phyloP scores from a whole-genome alignment of 164 flowering plant species.

The Buxus sempervirens region DNA sequence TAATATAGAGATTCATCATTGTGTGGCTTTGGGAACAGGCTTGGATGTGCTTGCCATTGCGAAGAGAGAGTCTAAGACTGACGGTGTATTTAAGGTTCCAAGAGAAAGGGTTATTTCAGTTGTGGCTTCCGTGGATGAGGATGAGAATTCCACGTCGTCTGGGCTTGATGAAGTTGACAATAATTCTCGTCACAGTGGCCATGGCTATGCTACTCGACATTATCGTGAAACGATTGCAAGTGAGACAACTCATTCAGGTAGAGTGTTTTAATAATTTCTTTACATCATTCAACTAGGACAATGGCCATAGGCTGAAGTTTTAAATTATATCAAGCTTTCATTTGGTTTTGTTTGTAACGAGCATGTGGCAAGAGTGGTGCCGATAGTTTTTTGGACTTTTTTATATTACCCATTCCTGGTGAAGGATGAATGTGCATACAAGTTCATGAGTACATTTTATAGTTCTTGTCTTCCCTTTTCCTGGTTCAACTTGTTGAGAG shows the following conservation, averaged over 20 bases:
- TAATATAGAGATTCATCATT: neutral
- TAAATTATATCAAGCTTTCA: too few species aligned
- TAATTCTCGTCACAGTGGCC: conserved; percentile 12
- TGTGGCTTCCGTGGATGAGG: conserved; percentile 61
- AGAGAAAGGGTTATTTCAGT: conserved; percentile 44
- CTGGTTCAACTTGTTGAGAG: too few species aligned
- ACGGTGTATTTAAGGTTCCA: conserved; percentile 66
- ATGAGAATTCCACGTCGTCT: conserved; percentile 35
- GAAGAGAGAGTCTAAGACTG: conserved; percentile 52
- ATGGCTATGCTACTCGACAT: conserved; percentile 32
- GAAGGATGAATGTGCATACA: too few species aligned
- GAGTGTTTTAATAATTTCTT: neutral
- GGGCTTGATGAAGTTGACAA: conserved; percentile 41
- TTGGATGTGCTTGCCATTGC: conserved; percentile 64
- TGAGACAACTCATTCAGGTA: conserved; percentile 44
- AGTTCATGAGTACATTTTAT: too few species aligned
- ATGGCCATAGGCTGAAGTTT: neutral
- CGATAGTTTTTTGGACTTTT: too few species aligned
- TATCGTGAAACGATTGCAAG: conserved; percentile 54
- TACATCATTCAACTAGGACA: neutral
- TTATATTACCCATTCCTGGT: too few species aligned
- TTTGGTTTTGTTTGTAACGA: neutral
- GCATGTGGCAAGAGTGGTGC: too few species aligned
- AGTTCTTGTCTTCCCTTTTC: too few species aligned
- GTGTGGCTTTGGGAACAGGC: conserved; percentile 34